phyloP scores from a whole-genome alignment of 805 yeast genomes.

The Teunomyces cretensis region DNA sequence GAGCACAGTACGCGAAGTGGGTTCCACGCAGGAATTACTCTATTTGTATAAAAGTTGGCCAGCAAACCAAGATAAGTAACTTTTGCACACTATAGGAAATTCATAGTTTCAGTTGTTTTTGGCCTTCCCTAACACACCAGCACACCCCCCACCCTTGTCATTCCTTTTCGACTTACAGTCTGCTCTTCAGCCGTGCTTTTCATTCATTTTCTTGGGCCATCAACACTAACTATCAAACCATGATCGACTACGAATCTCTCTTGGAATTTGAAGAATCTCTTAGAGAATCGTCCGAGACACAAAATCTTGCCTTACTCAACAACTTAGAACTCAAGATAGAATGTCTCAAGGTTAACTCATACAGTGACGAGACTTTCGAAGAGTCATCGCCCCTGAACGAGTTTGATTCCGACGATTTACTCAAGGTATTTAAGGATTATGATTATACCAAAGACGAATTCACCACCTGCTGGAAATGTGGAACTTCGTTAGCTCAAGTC shows the following conservation, averaged over 20 bases:
- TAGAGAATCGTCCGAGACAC: slow-evolving; percentile 14
- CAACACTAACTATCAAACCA: slow-evolving; percentile 1
- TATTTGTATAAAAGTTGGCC: slow-evolving; percentile 11
- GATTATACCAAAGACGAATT: slow-evolving; percentile 29
- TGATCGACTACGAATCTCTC: slow-evolving; percentile 26
- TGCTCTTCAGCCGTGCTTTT: background rate
- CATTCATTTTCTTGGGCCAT: slow-evolving; percentile 1
- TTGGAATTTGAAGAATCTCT: slow-evolving; percentile 38
- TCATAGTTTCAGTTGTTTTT: slow-evolving; percentile 1
- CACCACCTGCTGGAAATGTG: slow-evolving; percentile 32
- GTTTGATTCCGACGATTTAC: slow-evolving; percentile 16
- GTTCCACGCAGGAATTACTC: slow-evolving; percentile 7
- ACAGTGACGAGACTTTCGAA: slow-evolving; percentile 9
- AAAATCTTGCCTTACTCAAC: slow-evolving; percentile 18
- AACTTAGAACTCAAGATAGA: slow-evolving; percentile 30
- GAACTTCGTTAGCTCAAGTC: slow-evolving; percentile 17
- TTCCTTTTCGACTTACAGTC: slow-evolving; percentile 1
- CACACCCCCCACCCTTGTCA: background rate
- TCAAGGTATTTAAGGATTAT: slow-evolving; percentile 16
- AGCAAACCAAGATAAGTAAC: background rate
- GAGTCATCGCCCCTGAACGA: slow-evolving; percentile 8
- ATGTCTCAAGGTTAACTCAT: slow-evolving; percentile 14
- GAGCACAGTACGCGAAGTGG: slow-evolving; percentile 4
- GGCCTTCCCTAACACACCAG: background rate
- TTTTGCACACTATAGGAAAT: background rate